These are phyloP conservation scores for Fusarium domesticum DNA, from an alignment of 2,329 filamentous ascomycete genomes.

Conservation along the genomic window DNA sequence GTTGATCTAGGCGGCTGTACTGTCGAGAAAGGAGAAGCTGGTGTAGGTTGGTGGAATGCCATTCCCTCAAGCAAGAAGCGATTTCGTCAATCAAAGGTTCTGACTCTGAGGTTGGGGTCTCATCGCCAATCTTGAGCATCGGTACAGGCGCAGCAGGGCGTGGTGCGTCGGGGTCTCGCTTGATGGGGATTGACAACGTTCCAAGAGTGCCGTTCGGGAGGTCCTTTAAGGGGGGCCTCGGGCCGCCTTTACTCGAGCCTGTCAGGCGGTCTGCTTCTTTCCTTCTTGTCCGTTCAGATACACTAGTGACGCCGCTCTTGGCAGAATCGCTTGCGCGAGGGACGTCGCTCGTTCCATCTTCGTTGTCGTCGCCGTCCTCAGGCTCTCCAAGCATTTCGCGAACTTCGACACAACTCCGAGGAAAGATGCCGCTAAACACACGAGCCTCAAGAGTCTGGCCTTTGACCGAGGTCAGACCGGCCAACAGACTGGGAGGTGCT, in stretches of 20 bases:
- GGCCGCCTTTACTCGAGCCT: slow-evolving; percentile 17
- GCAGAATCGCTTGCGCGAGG: slow-evolving; percentile 48
- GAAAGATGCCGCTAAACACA: slow-evolving; percentile 98
- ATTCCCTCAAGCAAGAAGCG: slow-evolving; percentile 91
- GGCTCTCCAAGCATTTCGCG: slow-evolving; percentile 83
- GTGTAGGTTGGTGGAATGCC: slow-evolving; percentile 96
- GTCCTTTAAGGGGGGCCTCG: slow-evolving; percentile 34
- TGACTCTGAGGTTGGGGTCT: slow-evolving; percentile 82
- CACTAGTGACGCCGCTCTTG: slow-evolving; percentile 50
- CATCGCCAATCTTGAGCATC: slow-evolving; percentile 96
- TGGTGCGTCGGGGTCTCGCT: slow-evolving; percentile 63
- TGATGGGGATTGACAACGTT: slow-evolving; percentile 46
- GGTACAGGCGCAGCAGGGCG: slow-evolving; percentile 91
- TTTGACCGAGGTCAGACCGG: slow-evolving; percentile 84
- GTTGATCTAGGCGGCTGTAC: slow-evolving; percentile 76
- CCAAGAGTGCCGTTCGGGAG: slow-evolving; percentile 40
- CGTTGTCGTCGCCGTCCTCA: slow-evolving; percentile 51
- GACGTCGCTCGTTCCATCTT: slow-evolving; percentile 36
- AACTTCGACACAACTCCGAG: slow-evolving; percentile 89
- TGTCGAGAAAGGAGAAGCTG: slow-evolving; percentile 80
- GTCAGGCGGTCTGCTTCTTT: slow-evolving; percentile 31
- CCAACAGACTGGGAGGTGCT: slow-evolving; percentile 86
- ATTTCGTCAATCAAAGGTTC: slow-evolving; percentile 97
- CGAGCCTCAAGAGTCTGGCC: slow-evolving; percentile 92
- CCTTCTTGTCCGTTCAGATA: slow-evolving; percentile 37